phyloP scores from a whole-genome alignment of 305 asterid species.

The Fraxinus platypoda region DNA sequence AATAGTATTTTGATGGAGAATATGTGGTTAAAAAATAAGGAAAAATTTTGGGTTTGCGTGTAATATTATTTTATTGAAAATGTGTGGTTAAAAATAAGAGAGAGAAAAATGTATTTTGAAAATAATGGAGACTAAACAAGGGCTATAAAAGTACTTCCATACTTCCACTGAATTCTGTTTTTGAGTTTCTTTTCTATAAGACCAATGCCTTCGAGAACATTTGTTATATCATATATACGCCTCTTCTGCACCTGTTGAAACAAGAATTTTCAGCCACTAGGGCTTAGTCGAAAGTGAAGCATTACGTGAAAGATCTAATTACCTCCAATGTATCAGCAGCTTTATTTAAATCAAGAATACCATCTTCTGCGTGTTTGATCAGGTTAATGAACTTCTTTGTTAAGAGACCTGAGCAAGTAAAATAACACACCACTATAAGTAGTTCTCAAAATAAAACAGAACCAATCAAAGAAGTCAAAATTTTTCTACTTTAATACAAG shows the following conservation, averaged over 20 bases:
- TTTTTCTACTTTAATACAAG: not conserved
- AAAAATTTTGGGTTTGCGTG: not conserved
- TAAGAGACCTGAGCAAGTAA: slow-evolving; percentile 60
- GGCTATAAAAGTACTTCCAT: slow-evolving; percentile 33
- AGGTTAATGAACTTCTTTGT: slow-evolving; percentile 90
- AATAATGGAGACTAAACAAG: not conserved
- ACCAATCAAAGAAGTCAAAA: slow-evolving; percentile 2
- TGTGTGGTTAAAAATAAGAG: no score
- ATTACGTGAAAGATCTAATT: slow-evolving; percentile 20
- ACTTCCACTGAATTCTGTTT: slow-evolving; percentile 99
- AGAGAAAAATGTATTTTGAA: not conserved
- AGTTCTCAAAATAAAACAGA: slow-evolving; percentile 11
- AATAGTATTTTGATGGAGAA: not conserved
- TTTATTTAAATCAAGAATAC: slow-evolving; percentile 83
- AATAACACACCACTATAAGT: not conserved
- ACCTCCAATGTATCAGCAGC: slow-evolving; percentile 41
- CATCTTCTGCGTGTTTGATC: slow-evolving; percentile 86
- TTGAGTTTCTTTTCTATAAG: slow-evolving; percentile 95
- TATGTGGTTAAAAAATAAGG: not conserved
- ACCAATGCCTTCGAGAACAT: slow-evolving; percentile 99
- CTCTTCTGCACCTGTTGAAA: slow-evolving; percentile 90
- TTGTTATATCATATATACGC: slow-evolving; percentile 98
- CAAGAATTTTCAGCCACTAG: slow-evolving; percentile 26
- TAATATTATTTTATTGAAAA: no score
- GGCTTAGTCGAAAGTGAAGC: slow-evolving; percentile 22